These are phyloP conservation scores for Darksidea phi DNA, from an alignment of 495 filamentous ascomycete species.

Conservation along the genomic window DNA sequence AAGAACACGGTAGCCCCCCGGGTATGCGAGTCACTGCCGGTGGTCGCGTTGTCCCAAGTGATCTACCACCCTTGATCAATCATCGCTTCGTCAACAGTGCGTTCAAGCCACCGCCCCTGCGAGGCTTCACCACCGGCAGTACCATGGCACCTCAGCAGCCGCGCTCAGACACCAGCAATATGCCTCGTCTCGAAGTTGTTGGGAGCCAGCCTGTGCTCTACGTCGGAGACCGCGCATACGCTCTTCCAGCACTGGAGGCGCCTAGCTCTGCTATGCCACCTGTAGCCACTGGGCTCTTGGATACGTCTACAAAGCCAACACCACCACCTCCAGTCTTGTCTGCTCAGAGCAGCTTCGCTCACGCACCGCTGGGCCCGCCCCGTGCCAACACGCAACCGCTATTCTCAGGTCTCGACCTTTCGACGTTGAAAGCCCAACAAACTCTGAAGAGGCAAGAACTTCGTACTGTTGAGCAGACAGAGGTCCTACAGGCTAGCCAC, in stretches of 20 bases:
- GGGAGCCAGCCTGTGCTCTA: slow-evolving; percentile 19
- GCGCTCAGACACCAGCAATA: slow-evolving; percentile 3
- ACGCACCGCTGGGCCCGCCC: background rate
- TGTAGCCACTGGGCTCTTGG: background rate
- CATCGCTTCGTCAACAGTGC: slow-evolving; percentile 33
- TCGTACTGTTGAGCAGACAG: slow-evolving; percentile 26
- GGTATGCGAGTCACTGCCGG: slow-evolving; percentile 64
- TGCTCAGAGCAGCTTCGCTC: background rate
- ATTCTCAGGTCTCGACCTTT: slow-evolving; percentile 6
- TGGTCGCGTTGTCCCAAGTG: slow-evolving; percentile 60
- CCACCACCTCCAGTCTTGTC: background rate
- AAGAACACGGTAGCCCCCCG: slow-evolving; percentile 59
- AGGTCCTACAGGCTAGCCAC: slow-evolving; percentile 22
- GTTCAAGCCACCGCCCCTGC: slow-evolving; percentile 29
- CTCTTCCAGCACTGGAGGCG: slow-evolving; percentile 6
- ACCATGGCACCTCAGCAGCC: slow-evolving; percentile 4
- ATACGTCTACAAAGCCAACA: background rate
- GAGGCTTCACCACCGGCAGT: slow-evolving; percentile 3
- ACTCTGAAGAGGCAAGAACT: slow-evolving; percentile 23
- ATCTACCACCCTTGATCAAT: slow-evolving; percentile 38
- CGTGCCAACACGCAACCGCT: background rate
- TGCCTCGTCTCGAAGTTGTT: slow-evolving; percentile 2
- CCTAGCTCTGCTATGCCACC: background rate
- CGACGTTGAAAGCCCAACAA: slow-evolving; percentile 13
- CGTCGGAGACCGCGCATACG: slow-evolving; percentile 11